Conservation (phyloP, 2,329 filamentous ascomycete species). For the Lecanicillium sp. region DNA sequence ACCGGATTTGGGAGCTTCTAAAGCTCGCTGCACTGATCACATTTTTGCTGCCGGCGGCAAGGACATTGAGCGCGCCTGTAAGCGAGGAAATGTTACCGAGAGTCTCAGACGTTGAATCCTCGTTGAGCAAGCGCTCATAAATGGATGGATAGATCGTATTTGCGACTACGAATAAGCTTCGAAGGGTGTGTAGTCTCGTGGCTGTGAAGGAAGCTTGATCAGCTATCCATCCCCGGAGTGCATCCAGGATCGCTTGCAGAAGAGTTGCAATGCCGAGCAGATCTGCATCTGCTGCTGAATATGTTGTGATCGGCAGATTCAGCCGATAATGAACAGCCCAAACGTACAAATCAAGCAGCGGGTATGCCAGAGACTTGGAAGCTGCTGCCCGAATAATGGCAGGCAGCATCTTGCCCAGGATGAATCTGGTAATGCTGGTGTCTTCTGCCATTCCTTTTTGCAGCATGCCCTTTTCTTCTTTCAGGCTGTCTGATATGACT, state of each 20-base stretch:
- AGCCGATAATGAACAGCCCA: constrained; percentile 35
- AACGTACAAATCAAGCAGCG: constrained; percentile 46
- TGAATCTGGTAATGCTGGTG: constrained; percentile 38
- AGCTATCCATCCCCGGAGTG: constrained; percentile 15
- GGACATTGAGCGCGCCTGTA: not conserved
- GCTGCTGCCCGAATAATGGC: constrained; percentile 39
- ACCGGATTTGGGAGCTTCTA: not conserved
- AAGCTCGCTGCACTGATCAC: not conserved
- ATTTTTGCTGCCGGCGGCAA: not conserved
- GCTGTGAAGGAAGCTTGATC: constrained; percentile 6
- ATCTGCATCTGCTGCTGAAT: constrained; percentile 9
- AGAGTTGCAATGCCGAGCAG: not conserved
- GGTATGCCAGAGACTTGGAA: constrained; percentile 33
- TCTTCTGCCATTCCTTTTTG: constrained; percentile 41
- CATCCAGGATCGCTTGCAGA: constrained; percentile 20
- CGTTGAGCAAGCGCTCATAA: constrained; percentile 15
- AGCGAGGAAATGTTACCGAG: not conserved
- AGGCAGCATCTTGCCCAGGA: constrained; percentile 48
- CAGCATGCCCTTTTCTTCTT: constrained; percentile 40
- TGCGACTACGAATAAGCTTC: constrained; percentile 15
- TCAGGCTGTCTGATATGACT: constrained; percentile 42
- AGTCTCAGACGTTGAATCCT: not conserved
- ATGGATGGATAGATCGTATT: constrained; percentile 19
- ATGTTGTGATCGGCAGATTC: constrained; percentile 22
- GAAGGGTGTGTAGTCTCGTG: constrained; percentile 22